Evolutionary conservation across 192 early-diverging fungal genomes (phyloP), one percentile per base, ranked within the genome.

Genomic region (Backusella sp.): DNA sequence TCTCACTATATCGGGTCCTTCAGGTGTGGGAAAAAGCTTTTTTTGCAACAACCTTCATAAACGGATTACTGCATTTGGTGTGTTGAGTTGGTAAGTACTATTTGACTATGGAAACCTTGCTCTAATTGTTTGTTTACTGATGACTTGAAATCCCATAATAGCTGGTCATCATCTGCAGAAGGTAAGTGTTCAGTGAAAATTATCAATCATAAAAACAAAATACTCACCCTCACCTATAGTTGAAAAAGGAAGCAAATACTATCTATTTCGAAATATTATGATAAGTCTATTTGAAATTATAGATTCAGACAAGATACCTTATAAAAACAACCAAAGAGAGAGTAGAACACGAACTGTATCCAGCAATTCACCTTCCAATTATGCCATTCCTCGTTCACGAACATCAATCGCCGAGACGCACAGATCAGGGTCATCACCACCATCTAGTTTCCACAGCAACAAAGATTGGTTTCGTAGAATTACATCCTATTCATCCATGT

Each of bases 221-320:
- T 30, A 6, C 15, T 73, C 21, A 73, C 66, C 23, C 3, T 7
- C 67, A 66, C 11, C 11, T 23, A 30, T 72, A 80, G 86, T 88
- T 17, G 84, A 88, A 70, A 82, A 86, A 41, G 79, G 82, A 39
- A 84, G 83, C 3, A 84, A 88, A 73, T 88, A 83, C 67, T 88
- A 84, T 56, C 56, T 77, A 14, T 28, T 78, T 32, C 83, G 83
- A 73, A 83, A 80, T 66, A 68, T 88, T 26, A 32, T 88, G 44
- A 59, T 88, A 4, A 71, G 75, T 1, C 35, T 88, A 26, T 83
- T 88, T 65, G 86, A 88, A 35, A 84, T 84, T 15, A 77, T 88
- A 44, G 79, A 78, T 32, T 78, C 76, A 17, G 73, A 83, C 8
- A 78, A 77, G 8, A 77, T 88, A 30, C 86, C 86, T 4, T 21